Percentiles rank a stretch among this genome's conserved stretches.
Evolutionary conservation across 345 rosid genomes (phyloP).

Genomic region (Boechera divaricarpa): DNA sequence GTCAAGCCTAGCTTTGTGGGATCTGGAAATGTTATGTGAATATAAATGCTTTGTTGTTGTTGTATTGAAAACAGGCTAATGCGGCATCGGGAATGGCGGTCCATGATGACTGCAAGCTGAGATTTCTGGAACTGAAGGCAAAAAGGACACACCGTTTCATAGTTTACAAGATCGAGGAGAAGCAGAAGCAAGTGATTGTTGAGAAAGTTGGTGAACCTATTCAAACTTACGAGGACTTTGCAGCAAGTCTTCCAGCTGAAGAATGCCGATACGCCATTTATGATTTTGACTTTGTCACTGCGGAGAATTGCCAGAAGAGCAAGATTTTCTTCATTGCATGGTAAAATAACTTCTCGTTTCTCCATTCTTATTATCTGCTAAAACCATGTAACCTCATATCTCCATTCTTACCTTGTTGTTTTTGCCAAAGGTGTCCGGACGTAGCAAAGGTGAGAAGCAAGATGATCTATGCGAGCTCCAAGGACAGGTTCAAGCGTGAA

Average conservation of each 20-base stretch:
- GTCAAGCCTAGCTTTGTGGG: background rate
- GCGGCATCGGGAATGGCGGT: constrained; percentile 66
- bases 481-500: constrained; percentile 70
- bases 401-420: background rate
- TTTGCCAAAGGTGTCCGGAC: constrained; percentile 56
- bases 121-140: constrained; percentile 60
- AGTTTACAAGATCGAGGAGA: constrained; percentile 64
- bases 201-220: constrained; percentile 63
- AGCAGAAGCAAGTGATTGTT: constrained; percentile 62
- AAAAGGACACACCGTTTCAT: constrained; percentile 62
- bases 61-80: constrained; percentile 49
- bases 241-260: constrained; percentile 60
- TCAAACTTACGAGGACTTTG: constrained; percentile 56
- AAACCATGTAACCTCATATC: background rate
- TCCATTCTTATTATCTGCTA: background rate
- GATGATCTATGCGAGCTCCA: constrained; percentile 69
- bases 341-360: constrained; percentile 23
- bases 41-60: background rate
- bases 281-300: constrained; percentile 62
- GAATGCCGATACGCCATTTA: constrained; percentile 52
- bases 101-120: constrained; percentile 66
- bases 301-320: constrained; percentile 62
- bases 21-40: constrained; percentile 11
- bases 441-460: constrained; percentile 64
- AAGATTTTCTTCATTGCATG: constrained; percentile 67